These are phyloP conservation scores for Pythium insidiosum DNA, from an alignment of 352 stramenopile species.

Conservation along the genomic window DNA sequence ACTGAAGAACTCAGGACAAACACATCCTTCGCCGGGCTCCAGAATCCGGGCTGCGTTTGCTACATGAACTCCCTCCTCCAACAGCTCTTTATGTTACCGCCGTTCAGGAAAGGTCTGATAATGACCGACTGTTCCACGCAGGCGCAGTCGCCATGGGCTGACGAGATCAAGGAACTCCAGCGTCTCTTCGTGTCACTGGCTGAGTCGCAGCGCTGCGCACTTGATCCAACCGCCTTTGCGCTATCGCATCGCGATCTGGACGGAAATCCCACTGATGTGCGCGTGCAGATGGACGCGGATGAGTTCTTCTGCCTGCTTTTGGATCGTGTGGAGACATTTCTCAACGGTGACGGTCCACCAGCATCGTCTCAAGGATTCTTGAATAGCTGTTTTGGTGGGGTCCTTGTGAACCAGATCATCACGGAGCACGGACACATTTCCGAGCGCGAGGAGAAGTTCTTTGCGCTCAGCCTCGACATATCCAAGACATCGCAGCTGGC, in stretches of 20 bases:
- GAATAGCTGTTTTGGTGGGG: constrained; percentile 56
- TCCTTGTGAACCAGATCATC: constrained; percentile 79
- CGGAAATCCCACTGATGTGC: constrained; percentile 60
- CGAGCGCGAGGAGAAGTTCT: constrained; percentile 80
- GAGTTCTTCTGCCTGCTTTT: constrained; percentile 77
- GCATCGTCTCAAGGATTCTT: constrained; percentile 20
- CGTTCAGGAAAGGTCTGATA: constrained; percentile 48
- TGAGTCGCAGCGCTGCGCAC: constrained; percentile 28
- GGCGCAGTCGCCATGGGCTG: constrained; percentile 20
- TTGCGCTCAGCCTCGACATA: constrained; percentile 74
- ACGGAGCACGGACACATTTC: constrained; percentile 71
- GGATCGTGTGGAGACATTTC: constrained; percentile 69
- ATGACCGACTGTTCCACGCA: constrained; percentile 15
- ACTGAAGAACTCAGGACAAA: constrained; percentile 24
- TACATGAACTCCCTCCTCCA: constrained; percentile 99
- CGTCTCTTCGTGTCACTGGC: constrained; percentile 54
- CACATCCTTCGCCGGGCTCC: constrained; percentile 67
- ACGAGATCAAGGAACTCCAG: constrained; percentile 62
- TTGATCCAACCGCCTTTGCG: constrained; percentile 60
- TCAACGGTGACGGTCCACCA: not conserved
- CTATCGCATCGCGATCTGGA: constrained; percentile 65
- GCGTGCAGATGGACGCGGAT: constrained; percentile 76
- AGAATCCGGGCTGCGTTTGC: constrained; percentile 98
- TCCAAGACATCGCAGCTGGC: constrained; percentile 54
- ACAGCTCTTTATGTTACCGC: constrained; percentile 87